Evolutionary conservation across 805 yeast genomes (phyloP).

Genomic region (Torulaspora microellipsoides): DNA sequence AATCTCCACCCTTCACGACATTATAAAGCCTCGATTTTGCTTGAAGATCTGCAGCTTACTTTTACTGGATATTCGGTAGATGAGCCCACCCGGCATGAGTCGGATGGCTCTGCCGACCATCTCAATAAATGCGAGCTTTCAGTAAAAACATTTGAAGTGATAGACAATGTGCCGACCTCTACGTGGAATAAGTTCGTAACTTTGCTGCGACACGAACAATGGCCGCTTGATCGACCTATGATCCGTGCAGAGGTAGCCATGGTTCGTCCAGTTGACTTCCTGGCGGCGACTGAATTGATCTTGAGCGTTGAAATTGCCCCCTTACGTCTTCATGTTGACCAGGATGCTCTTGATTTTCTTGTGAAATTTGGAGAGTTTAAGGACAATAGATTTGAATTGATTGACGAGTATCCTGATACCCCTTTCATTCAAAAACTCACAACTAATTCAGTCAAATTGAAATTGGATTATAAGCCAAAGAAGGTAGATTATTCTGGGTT

Average conservation of each 20-base stretch:
- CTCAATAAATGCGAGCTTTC: slow-evolving; percentile 47
- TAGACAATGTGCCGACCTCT: slow-evolving; percentile 79
- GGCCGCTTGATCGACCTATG: slow-evolving; percentile 64
- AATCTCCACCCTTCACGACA: slow-evolving; percentile 58
- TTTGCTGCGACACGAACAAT: slow-evolving; percentile 58
- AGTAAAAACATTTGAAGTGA: slow-evolving; percentile 52
- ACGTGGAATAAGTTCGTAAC: slow-evolving; percentile 86
- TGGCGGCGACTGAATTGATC: slow-evolving; percentile 67
- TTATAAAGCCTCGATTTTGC: slow-evolving; percentile 56
- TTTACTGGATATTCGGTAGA: slow-evolving; percentile 44
- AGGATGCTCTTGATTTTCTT: slow-evolving; percentile 84
- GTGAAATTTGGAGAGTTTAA: slow-evolving; percentile 77
- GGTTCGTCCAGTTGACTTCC: slow-evolving; percentile 55
- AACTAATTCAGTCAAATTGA: slow-evolving; percentile 54
- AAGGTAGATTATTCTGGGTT: slow-evolving; percentile 80
- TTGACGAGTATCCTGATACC: slow-evolving; percentile 57
- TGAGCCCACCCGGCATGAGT: slow-evolving; percentile 39
- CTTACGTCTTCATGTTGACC: slow-evolving; percentile 79
- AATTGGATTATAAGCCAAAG: slow-evolving; percentile 88
- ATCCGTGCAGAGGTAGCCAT: slow-evolving; percentile 48
- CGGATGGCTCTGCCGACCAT: slow-evolving; percentile 38
- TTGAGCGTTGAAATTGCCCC: slow-evolving; percentile 58
- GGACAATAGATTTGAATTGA: slow-evolving; percentile 60
- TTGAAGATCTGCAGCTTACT: slow-evolving; percentile 48
- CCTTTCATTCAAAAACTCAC: slow-evolving; percentile 64